Evolutionary conservation across 768 basidiomycete species (phyloP).

Genomic region (Mycena epipterygia): DNA sequence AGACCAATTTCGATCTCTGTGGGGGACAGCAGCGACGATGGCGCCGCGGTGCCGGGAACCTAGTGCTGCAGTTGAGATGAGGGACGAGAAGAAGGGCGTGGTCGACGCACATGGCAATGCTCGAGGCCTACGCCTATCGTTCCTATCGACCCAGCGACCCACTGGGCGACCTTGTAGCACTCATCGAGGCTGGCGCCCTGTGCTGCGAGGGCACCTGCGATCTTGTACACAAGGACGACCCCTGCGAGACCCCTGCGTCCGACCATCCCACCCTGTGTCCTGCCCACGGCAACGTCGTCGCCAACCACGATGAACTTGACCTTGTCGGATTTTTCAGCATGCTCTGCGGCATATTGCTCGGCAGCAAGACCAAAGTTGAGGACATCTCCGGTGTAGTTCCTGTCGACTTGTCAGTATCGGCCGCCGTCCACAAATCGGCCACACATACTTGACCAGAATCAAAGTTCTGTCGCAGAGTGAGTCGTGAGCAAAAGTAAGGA

Average conservation of each 20-base stretch:
- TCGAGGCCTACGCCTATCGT: slow-evolving; percentile 92
- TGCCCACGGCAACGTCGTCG: slow-evolving; percentile 92
- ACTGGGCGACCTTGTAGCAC: slow-evolving; percentile 76
- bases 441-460: slow-evolving; percentile 83
- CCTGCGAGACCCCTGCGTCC: slow-evolving; percentile 90
- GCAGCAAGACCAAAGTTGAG: slow-evolving; percentile 93
- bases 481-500: background rate
- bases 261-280: slow-evolving; percentile 84
- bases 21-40: slow-evolving; percentile 65
- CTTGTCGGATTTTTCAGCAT: slow-evolving; percentile 74
- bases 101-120: slow-evolving; percentile 81
- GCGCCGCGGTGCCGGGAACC: slow-evolving; percentile 83
- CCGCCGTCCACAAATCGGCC: background rate
- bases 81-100: background rate
- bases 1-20: slow-evolving; percentile 90
- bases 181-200: slow-evolving; percentile 76
- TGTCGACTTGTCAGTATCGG: slow-evolving; percentile 42
- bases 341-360: slow-evolving; percentile 82
- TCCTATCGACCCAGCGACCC: slow-evolving; percentile 74
- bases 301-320: slow-evolving; percentile 88
- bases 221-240: slow-evolving; percentile 89
- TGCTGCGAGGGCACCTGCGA: slow-evolving; percentile 86
- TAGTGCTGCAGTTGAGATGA: slow-evolving; percentile 42
- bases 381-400: slow-evolving; percentile 92
- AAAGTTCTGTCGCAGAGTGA: slow-evolving; percentile 66